Base-by-base conservation (phyloP, 805 yeast genomes). In the Wickerhamiella australiensis region DNA sequence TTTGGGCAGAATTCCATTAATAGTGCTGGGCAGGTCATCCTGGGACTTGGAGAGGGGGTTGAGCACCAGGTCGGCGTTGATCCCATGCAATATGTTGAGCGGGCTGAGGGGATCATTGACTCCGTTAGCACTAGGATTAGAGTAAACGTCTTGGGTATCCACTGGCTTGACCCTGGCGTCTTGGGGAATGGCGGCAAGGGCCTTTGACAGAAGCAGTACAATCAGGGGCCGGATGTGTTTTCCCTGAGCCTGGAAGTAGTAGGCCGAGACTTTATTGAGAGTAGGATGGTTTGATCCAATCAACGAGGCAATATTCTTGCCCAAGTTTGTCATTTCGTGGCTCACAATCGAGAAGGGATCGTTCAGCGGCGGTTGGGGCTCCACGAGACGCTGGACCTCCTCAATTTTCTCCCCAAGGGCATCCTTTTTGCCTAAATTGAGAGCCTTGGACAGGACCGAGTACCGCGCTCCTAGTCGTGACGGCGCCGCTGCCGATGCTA, bases 221-320 rank as follows among this genome's bases (percentile, higher is more conserved):
- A 92, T 76, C 56, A 92, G 68, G 1, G 98, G 98, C 52, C 98
- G 74, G 17, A 92, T 86, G 61, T 88, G 94, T 65, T 92, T 92
- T 5, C 98, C 97, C 62, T 90, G 95, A 17, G 92, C 85, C 66
- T 88, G 95, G 58, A 92, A 92, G 68, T 92, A 92, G 68, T 92
- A 92, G 31, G 86, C 78, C n/a, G 95, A 81, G 3, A 90, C 95
- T 56, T 94, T 74, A 66, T 90, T 88, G 53, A 90, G 72, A 9
- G 92, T 81, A 1, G 97, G 96, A 61, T 90, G 96, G 1, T 96
- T 95, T 0, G 94, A 81, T 1, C 97, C 96, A 51, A 90, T 80
- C 49, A 92, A 71, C 17, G 74, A 69, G 44, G 95, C 94, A 54
- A 90, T 92, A 61, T 87, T 86, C 60, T 77, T 77, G 23, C 95